Percentiles rank a stretch among this genome's conserved stretches.
phyloP scores from a whole-genome alignment of 345 rosid genomes.

The Eucalyptus coolabah region DNA sequence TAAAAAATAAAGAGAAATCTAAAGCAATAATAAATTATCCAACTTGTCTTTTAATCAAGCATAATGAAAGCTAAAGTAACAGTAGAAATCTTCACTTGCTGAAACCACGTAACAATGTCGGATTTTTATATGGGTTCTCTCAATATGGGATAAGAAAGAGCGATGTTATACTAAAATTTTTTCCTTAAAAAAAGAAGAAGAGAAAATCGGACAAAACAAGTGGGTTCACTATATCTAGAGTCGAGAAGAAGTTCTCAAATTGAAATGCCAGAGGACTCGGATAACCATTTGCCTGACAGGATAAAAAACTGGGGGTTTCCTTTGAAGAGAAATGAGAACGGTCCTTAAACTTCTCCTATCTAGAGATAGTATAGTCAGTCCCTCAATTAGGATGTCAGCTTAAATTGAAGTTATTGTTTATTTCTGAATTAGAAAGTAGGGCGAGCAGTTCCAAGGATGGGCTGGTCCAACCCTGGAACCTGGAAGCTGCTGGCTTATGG shows the following conservation, averaged over 20 bases:
- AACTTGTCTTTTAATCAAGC: background rate
- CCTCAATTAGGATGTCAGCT: too few species aligned
- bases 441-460: too few species aligned
- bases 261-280: too few species aligned
- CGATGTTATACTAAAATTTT: rapidly evolving
- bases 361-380: too few species aligned
- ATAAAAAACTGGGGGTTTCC: too few species aligned
- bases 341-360: too few species aligned
- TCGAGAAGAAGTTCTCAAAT: background rate
- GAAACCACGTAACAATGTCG: background rate
- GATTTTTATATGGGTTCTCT: background rate
- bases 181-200: background rate
- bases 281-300: too few species aligned
- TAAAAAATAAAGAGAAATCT: background rate
- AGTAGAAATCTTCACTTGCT: background rate
- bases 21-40: background rate
- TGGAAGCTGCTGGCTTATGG: too few species aligned
- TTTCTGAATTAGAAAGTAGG: too few species aligned
- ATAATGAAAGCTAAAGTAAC: background rate
- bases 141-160: background rate
- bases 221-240: background rate
- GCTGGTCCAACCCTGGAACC: too few species aligned
- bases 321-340: too few species aligned
- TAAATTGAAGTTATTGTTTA: too few species aligned
- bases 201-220: background rate